Evolutionary conservation across 768 basidiomycete species (phyloP), one percentile per base, ranked within the genome.

Genomic region (Sistotremastrum niveocremeum): DNA sequence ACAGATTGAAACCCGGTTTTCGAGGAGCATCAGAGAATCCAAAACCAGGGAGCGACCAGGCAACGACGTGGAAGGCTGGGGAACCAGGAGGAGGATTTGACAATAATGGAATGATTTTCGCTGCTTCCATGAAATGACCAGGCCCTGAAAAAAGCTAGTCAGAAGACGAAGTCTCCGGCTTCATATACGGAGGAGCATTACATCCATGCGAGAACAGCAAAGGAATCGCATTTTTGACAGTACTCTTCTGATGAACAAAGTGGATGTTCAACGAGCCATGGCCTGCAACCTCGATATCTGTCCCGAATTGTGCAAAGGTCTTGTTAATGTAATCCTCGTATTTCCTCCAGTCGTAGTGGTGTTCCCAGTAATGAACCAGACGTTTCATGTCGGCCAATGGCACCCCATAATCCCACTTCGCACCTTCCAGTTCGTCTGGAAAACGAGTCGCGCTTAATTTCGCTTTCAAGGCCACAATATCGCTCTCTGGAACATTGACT

Each of bases 381-480:
- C 41, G 48, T 31, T 49, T 31, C 10, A 51, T 36, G 31, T 51
- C 50, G 34, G 35, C 29, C 10, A 51, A 43, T 28, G 50, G 50
- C 7, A 37, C 48, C 2, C 50, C 50, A 39, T 51, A 51, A 6
- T 49, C 41, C 47, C 50, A 48, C 4, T 39, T 40, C 5, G 48
- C 48, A 29, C 44, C 42, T 10, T 49, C 48, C 5, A 51, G 30
- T 39, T 51, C 50, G 37, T 51, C 37, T 8, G 50, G 50, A 35
- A 51, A 45, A 9, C 48, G 40, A 3, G 39, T 37, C 7, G 30
- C 30, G 35, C 28, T 35, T 8, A 51, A 43, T 30, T 51, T 51
- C 7, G 9, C 12, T 8, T 36, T 12, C 12, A 51, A 34, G 9
- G 29, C 6, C 3, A n/a, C 9, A 7, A 51, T 8, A 7, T 50